Percentiles rank a stretch among this genome's conserved stretches.
Evolutionary conservation across 1,284 basidiomycete species (phyloP).

Genomic region (Termitomyces sp.): DNA sequence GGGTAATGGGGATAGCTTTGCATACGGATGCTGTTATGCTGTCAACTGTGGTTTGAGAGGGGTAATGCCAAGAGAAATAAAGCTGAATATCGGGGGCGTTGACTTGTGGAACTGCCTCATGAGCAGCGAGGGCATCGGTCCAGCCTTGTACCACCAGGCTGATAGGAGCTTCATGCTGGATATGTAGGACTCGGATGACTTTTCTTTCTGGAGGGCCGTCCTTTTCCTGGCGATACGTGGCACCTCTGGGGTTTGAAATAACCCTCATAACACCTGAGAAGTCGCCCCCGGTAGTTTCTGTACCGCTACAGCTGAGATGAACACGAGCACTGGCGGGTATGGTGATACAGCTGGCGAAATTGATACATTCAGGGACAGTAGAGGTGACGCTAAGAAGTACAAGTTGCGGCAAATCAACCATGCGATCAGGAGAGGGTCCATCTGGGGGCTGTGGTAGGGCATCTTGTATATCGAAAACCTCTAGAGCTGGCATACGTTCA

Average conservation of each 20-base stretch:
- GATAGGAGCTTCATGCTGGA: constrained; percentile 10
- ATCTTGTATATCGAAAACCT: constrained; percentile 19
- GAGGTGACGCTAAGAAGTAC: constrained; percentile 16
- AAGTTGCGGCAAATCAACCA: constrained; percentile 18
- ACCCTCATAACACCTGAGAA: constrained; percentile 16
- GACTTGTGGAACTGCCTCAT: background rate
- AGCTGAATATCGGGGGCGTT: constrained; percentile 13
- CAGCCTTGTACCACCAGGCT: constrained; percentile 16
- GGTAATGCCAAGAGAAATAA: constrained; percentile 13
- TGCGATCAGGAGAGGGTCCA: constrained; percentile 3
- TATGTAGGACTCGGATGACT: constrained; percentile 12
- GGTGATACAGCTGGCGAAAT: constrained; percentile 17
- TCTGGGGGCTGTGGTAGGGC: constrained; percentile 15
- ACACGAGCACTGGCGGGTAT: constrained; percentile 17
- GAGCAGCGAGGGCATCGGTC: constrained; percentile 5
- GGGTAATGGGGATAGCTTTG: constrained; percentile 14
- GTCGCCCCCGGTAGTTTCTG: constrained; percentile 12
- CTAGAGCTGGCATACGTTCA: constrained; percentile 19
- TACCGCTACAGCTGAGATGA: constrained; percentile 17
- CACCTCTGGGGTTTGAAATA: constrained; percentile 8
- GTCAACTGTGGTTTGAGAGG: constrained; percentile 4
- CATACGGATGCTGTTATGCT: constrained; percentile 12
- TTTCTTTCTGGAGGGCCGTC: constrained; percentile 7
- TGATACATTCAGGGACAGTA: constrained; percentile 17
- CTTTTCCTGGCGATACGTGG: background rate